Percentiles rank a stretch among this genome's conserved stretches.
Evolutionary conservation across 2,329 filamentous ascomycete species (phyloP).

Genomic region (Fusarium subglutinans): DNA sequence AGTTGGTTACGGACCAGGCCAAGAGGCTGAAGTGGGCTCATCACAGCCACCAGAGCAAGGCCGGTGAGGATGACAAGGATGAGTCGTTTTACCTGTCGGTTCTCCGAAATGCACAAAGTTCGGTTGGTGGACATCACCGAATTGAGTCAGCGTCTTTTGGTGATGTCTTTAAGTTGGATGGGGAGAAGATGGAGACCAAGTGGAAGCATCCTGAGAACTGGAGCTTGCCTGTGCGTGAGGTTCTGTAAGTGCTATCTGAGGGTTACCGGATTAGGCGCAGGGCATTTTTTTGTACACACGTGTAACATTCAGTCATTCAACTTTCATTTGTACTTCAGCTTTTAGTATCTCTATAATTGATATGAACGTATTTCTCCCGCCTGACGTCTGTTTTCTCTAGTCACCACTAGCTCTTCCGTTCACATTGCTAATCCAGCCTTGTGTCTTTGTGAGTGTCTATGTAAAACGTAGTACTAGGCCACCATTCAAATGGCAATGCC

Average conservation of each 20-base stretch:
- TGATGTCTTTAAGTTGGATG: background rate
- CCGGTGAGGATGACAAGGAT: background rate
- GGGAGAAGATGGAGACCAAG: background rate
- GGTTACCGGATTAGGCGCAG: background rate
- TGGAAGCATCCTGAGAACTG: conserved; percentile 7
- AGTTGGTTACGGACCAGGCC: background rate
- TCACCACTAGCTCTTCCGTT: fast-evolving
- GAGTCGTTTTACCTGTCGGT: background rate
- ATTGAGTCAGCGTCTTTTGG: background rate
- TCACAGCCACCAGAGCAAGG: background rate
- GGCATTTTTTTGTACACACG: background rate
- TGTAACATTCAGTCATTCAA: background rate
- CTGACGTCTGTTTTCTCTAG: background rate
- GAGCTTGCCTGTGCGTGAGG: conserved; percentile 1
- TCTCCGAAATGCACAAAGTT: background rate
- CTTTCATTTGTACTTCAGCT: background rate
- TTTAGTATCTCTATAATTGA: background rate
- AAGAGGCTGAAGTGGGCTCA: background rate
- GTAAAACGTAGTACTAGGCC: background rate
- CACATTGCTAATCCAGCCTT: fast-evolving
- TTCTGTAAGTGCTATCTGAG: background rate
- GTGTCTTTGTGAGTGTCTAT: background rate
- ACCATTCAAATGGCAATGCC: background rate
- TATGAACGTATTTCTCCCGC: background rate
- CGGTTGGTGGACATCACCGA: background rate